These are phyloP conservation scores for Bimuria novae-zelandiae DNA, from an alignment of 2,329 filamentous ascomycete genomes.

Conservation along the genomic window DNA sequence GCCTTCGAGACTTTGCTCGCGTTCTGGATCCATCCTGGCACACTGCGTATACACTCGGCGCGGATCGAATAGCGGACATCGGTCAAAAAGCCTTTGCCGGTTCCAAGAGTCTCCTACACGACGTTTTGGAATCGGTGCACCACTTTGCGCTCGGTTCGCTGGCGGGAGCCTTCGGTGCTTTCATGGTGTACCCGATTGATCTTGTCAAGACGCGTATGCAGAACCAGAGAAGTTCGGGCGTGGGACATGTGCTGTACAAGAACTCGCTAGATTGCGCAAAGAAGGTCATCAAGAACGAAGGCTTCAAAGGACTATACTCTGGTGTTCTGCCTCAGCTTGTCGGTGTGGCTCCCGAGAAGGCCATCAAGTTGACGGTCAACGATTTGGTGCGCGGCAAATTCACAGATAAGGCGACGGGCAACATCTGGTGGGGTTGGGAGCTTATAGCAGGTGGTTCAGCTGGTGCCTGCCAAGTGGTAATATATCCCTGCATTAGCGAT, in stretches of 20 bases:
- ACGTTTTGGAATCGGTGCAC: constrained; percentile 77
- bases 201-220: constrained; percentile 98
- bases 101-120: constrained; percentile 63
- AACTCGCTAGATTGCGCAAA: constrained; percentile 95
- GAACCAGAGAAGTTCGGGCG: constrained; percentile 80
- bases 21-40: constrained; percentile 95
- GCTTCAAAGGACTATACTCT: constrained; percentile 86
- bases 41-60: constrained; percentile 62
- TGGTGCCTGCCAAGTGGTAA: constrained; percentile 93
- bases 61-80: constrained; percentile 52
- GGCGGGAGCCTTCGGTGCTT: constrained; percentile 95
- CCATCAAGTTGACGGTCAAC: constrained; percentile 98
- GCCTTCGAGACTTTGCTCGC: constrained; percentile 85
- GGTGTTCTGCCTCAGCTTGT: constrained; percentile 94
- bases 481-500: constrained; percentile 34
- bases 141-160: constrained; percentile 89
- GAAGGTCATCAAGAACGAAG: constrained; percentile 93
- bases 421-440: constrained; percentile 74
- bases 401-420: constrained; percentile 72
- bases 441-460: constrained; percentile 86
- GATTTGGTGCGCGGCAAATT: constrained; percentile 82
- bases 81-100: constrained; percentile 60
- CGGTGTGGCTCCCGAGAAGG: constrained; percentile 98
- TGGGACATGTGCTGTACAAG: constrained; percentile 89
- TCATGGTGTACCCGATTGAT: constrained; percentile 99